Evolutionary conservation across 2,329 filamentous ascomycete species (phyloP), one percentile per base, ranked within the genome.

Genomic region (Westerdykella ornata): DNA sequence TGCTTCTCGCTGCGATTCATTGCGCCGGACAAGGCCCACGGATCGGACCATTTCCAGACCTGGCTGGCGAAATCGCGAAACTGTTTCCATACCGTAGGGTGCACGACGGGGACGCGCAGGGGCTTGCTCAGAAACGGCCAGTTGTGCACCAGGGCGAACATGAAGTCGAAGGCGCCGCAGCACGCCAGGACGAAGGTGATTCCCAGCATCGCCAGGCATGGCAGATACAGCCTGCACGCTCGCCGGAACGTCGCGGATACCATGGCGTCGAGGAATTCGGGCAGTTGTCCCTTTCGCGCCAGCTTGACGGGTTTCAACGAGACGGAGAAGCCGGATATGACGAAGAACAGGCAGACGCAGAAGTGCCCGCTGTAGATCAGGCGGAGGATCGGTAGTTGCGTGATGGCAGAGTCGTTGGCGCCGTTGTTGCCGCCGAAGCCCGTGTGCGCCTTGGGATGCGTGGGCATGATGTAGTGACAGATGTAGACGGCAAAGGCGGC

Each of bases 251-350:
- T 44, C 18, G 33, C 34, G 11, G 37, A 40, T 2, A 41, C 18
- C 17, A 44, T 14, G 3, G 20, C 29, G 16, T 40, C 34, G 33
- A 44, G 37, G 8, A 44, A 16, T 1, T 16, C 17, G 3, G 18
- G 32, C 12, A 18, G 34, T 16, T 8, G 3, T 2, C 42, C 42
- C 4, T 11, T 5, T 8, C 42, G 20, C 28, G 19, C 29, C 12
- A 44, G 38, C 29, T 41, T 41, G n/a, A 44, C 5, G 12, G 42
- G 37, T 17, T 41, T 44, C 17, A 44, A 14, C 7, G 42, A 41
- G 4, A 44, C 40, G 5, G 42, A 40, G 38, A 44, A 44, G 3
- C 42, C 42, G 4, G 42, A 44, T 6, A 44, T 37, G 16, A 41
- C 42, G 38, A 44, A 44, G 34, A 44, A 44, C 15, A 44, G 17